Evolutionary conservation across 2,329 filamentous ascomycete species (phyloP), one percentile per base, ranked within the genome.

Genomic region (Xylogone sp.): DNA sequence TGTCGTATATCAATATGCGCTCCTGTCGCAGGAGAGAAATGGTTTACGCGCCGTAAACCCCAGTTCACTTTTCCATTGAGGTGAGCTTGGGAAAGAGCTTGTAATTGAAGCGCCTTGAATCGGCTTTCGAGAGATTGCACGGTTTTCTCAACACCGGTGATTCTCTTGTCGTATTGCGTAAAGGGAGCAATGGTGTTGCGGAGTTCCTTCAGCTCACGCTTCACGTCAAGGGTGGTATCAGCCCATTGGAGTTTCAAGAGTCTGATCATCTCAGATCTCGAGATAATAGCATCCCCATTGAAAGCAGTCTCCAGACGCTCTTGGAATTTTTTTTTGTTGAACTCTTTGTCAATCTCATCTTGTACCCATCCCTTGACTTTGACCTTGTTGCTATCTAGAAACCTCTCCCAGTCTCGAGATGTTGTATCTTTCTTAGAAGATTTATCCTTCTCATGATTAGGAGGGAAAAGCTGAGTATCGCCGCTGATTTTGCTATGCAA

Each of bases 1-100:
- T 79, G 69, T 2, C 65, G 59, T 0, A 72, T 71, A 58, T 91
- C 80, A 56, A 94, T 71, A 1, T 75, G 60, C 1, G 89, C 88
- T 4, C 89, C 90, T 18, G 83, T 71, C 3, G 82, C 82, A 1
- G 70, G 62, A 2, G 79, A 78, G 60, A 96, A 87, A 70, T 85
- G 91, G 71, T 97, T 96, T 68, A 91, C 72, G 50, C 79, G 77
- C 69, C 69, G 21, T 20, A 58, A 39, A 8, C 54, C 44, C 21
- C 50, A 51, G 22, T 54, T 57, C 3, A 53, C 16, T 9, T 50
- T 52, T 12, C 29, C 49, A 39, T 62, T 54, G 6, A 65, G 49
- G 39, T 62, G 62, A 9, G 59, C 50, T 21, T 55, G 51, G 9
- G 58, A 52, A n/a, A 65, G 52, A 24, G 61, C 60, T 50, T 61